phyloP scores from a whole-genome alignment of 73 alveolate species.

The Blepharisma japonicum region DNA sequence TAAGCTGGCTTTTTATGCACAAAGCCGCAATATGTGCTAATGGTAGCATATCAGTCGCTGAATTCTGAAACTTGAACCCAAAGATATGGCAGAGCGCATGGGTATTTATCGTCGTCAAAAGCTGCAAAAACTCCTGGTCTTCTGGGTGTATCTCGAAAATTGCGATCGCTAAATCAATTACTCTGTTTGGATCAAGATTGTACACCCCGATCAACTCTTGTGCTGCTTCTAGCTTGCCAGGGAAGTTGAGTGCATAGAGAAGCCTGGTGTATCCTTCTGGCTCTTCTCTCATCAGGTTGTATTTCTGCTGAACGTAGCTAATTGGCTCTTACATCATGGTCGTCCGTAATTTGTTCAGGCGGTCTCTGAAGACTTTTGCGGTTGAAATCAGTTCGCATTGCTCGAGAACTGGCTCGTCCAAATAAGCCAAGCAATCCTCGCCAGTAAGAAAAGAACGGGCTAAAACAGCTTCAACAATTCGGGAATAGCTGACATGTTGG shows the following conservation, averaged over 20 bases:
- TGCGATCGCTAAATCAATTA: constrained; percentile 69
- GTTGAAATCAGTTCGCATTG: constrained; percentile 17
- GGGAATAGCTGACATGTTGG: neutral
- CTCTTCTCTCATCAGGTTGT: constrained; percentile 83
- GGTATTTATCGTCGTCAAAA: constrained; percentile 56
- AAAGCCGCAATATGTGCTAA: neutral
- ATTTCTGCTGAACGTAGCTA: constrained; percentile 71
- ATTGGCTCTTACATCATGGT: constrained; percentile 29
- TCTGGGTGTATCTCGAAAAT: constrained; percentile 54
- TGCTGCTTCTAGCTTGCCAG: constrained; percentile 32
- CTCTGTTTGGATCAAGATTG: constrained; percentile 84
- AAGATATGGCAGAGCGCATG: constrained; percentile 45
- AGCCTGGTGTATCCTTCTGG: constrained; percentile 84
- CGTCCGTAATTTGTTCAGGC: constrained; percentile 22
- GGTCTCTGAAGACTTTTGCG: constrained; percentile 29
- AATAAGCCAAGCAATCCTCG: constrained; percentile 13
- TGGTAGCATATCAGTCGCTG: neutral
- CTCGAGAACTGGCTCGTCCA: constrained; percentile 37
- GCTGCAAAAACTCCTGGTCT: constrained; percentile 51
- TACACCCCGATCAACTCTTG: constrained; percentile 72
- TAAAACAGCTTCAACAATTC: constrained; percentile 25
- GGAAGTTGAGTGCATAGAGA: constrained; percentile 55
- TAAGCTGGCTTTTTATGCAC: neutral
- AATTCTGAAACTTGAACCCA: constrained; percentile 47
- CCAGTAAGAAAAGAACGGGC: constrained; percentile 3